Conservation (phyloP, 257 asterid species). For the Echites panduratus region DNA sequence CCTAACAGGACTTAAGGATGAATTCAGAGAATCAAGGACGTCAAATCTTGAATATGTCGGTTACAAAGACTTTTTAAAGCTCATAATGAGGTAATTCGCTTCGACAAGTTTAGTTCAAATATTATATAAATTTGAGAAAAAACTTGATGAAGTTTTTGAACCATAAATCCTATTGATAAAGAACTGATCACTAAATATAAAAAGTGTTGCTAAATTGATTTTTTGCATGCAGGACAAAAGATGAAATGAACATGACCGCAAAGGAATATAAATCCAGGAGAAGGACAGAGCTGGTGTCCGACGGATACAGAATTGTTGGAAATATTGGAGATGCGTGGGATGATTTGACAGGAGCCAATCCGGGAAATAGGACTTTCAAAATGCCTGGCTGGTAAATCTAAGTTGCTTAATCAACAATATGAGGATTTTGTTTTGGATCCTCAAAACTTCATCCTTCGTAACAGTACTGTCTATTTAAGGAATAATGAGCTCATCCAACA, state of each 20-base stretch:
- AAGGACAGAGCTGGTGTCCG: conserved; percentile 20
- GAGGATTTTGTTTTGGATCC: no score
- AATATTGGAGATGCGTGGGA: conserved; percentile 28
- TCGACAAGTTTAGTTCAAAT: no score
- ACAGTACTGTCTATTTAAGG: no score
- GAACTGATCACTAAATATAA: no score
- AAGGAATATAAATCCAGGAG: background rate
- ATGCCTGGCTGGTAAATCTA: conserved; percentile 26
- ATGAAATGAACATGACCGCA: background rate
- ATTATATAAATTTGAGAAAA: no score
- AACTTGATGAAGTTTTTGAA: no score
- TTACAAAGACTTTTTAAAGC: conserved; percentile 31
- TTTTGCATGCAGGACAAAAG: background rate
- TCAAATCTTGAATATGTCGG: conserved; percentile 36
- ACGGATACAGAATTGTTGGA: conserved; percentile 37
- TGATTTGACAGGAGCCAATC: conserved; percentile 35
- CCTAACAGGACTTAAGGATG: conserved; percentile 27
- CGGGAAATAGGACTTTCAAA: conserved; percentile 47
- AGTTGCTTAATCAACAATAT: no score
- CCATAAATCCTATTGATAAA: no score
- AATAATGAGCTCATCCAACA: no score
- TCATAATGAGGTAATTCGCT: conserved; percentile 32
- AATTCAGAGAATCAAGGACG: conserved; percentile 14
- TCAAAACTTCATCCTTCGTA: no score
- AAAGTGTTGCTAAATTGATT: no score